These are phyloP conservation scores for Ricinus communis DNA, from an alignment of 345 rosid species.

Conservation along the genomic window DNA sequence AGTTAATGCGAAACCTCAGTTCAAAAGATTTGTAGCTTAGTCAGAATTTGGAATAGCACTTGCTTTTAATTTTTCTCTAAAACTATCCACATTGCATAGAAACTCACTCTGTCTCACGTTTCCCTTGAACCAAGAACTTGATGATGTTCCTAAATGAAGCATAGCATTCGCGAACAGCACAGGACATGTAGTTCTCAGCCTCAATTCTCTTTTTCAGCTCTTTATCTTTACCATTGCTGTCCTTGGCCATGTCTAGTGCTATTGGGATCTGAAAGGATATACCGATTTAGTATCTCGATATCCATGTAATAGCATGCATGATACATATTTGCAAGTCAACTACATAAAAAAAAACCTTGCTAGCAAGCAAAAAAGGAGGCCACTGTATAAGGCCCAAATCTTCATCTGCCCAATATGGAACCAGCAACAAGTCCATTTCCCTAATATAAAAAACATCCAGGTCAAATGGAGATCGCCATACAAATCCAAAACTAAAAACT, in stretches of 20 bases:
- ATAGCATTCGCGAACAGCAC: conserved; percentile 95
- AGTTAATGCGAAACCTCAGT: conserved; percentile 14
- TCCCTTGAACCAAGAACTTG: conserved; percentile 71
- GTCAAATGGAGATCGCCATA: conserved; percentile 15
- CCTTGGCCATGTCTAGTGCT: conserved; percentile 99
- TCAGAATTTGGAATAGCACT: not conserved
- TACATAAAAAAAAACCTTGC: conserved; percentile 62
- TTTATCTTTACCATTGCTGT: conserved; percentile 82
- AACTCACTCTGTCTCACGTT: conserved; percentile 65
- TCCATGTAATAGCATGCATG: not conserved
- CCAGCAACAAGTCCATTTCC: conserved; percentile 97
- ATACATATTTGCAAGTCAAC: not conserved
- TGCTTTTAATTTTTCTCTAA: conserved; percentile 5
- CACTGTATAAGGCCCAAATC: conserved; percentile 85
- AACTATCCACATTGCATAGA: conserved; percentile 5
- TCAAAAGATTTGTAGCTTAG: not conserved
- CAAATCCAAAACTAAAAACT: not conserved
- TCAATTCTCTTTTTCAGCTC: conserved; percentile 89
- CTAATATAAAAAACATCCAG: conserved; percentile 38
- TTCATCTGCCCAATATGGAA: conserved; percentile 99
- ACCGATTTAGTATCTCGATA: conserved; percentile 16
- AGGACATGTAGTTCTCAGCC: conserved; percentile 71
- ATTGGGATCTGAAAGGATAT: conserved; percentile 71
- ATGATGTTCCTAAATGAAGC: conserved; percentile 88
- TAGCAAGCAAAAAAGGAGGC: conserved; percentile 98